Percentiles rank a stretch among this genome's conserved stretches.
Conservation (phyloP, 106 monocot genomes). For the Allium fistulosum region DNA sequence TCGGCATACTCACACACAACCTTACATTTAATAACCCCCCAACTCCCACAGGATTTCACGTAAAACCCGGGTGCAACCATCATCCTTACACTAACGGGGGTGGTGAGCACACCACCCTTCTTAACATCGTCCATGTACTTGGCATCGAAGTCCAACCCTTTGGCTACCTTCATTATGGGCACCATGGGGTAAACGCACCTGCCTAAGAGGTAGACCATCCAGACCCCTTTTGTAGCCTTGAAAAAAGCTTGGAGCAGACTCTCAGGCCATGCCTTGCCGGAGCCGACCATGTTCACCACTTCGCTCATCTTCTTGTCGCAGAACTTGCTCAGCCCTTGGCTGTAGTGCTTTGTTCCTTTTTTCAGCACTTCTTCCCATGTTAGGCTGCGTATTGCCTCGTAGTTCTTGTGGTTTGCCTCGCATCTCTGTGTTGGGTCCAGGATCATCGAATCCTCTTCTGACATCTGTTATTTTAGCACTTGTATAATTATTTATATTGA, state of each 20-base stretch:
- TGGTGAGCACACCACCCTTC: conserved; percentile 16
- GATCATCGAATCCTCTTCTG: conserved; percentile 12
- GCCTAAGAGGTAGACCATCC: conserved; percentile 58
- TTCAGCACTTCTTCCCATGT: conserved; percentile 82
- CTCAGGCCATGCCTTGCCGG: conserved; percentile 70
- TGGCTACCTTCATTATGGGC: conserved; percentile 45
- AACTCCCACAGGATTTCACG: conserved; percentile 7
- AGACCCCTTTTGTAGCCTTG: conserved; percentile 63
- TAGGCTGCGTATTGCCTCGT: conserved; percentile 35
- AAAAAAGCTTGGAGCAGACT: conserved; percentile 82
- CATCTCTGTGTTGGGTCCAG: conserved; percentile 44
- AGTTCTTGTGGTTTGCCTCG: conserved; percentile 28
- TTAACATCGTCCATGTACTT: conserved; percentile 77
- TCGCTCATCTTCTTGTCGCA: conserved; percentile 91
- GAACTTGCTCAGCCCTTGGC: conserved; percentile 76
- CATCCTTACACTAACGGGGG: conserved; percentile 36
- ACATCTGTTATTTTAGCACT: not conserved
- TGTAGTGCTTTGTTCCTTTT: conserved; percentile 71
- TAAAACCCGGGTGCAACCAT: conserved; percentile 93
- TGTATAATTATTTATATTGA: too few relatives aligned
- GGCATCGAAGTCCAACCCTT: conserved; percentile 48
- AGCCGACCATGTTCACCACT: conserved; percentile 52
- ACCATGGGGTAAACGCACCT: conserved; percentile 62
- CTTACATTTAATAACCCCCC: conserved; percentile 51
- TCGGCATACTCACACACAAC: conserved; percentile 34